Base-by-base conservation (phyloP, 306 rosid species). In the Corylus heterophylla region DNA sequence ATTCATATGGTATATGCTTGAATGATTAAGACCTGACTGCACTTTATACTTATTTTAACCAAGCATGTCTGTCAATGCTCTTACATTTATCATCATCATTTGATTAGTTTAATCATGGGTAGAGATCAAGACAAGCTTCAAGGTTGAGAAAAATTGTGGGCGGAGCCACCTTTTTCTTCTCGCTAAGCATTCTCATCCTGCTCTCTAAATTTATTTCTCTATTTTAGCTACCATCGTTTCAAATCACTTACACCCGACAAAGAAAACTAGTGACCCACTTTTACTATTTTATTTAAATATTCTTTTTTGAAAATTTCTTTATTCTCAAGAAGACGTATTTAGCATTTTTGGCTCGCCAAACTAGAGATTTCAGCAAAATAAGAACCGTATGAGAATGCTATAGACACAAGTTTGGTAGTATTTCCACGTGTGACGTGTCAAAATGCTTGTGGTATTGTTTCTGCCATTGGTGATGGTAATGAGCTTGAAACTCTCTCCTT, bases 401-500 rank as follows among this genome's bases (percentile, higher is more conserved):
- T 31, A 80, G 79, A 54, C 73, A 50, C 73, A 25, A 5, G 52
- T 51, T 78, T 51, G 80, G 74, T 79, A 13, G 58, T 1, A 3
- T 62, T 59, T 67, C 49, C 88, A 85, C 58, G 52, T 74, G 83
- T 74, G 85, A 85, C 58, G 52, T 74, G 83, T 74, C 78, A 54
- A 27, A 22, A 8, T 22, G 17, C 13, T n/a, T 6, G 20, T 63
- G 68, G 78, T 22, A 31, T 31, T 39, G 6, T 39, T 39, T 39
- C 51, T 48, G 12, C 51, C 1, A 5, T 8, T 48, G 51, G 1
- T 48, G 51, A 48, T 11, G 12, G 8, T 0, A 45, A 45, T 6
- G 49, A 9, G 49, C 49, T 45, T 45, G 49, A 45, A 45, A 45
- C 37, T 71, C 22, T 62, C 70, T 49, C 12, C 35, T 3, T 31